phyloP scores from a whole-genome alignment of 306 rosid genomes.

The Trifolium pratense region DNA sequence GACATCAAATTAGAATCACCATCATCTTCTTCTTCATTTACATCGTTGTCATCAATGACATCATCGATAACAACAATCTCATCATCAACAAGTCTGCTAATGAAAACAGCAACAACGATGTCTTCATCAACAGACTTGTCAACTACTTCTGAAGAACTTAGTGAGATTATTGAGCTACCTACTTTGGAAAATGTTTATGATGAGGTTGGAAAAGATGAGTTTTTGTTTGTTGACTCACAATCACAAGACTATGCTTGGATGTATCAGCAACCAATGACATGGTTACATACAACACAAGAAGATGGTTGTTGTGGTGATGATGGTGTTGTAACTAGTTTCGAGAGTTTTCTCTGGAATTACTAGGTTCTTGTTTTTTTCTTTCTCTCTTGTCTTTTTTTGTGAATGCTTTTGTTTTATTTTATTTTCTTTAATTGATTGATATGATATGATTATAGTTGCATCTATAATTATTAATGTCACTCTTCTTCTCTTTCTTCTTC shows the following conservation, averaged over 20 bases:
- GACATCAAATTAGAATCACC: slow-evolving; percentile 21
- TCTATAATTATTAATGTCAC: background rate
- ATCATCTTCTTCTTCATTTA: slow-evolving; percentile 14
- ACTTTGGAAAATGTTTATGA: slow-evolving; percentile 58
- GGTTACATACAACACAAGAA: slow-evolving; percentile 29
- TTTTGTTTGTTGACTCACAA: slow-evolving; percentile 60
- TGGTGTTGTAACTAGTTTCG: slow-evolving; percentile 41
- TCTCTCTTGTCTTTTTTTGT: slow-evolving; percentile 4
- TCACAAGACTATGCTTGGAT: slow-evolving; percentile 66
- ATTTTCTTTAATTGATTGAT: background rate
- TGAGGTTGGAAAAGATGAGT: slow-evolving; percentile 54
- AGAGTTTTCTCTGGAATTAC: slow-evolving; percentile 58
- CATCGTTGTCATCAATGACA: slow-evolving; percentile 46
- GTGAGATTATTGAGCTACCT: slow-evolving; percentile 79
- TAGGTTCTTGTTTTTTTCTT: background rate
- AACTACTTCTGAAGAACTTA: slow-evolving; percentile 57
- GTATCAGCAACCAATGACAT: slow-evolving; percentile 57
- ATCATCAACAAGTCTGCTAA: background rate
- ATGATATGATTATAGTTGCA: slow-evolving; percentile 12
- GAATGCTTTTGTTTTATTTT: slow-evolving; percentile 9
- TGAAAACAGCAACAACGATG: background rate
- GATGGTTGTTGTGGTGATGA: slow-evolving; percentile 41
- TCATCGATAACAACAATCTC: background rate
- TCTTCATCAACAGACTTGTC: slow-evolving; percentile 40
- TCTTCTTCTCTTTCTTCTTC: background rate